Evolutionary conservation across 1,284 basidiomycete genomes (phyloP).

Genomic region (Phylloboletellus chloephorus): DNA sequence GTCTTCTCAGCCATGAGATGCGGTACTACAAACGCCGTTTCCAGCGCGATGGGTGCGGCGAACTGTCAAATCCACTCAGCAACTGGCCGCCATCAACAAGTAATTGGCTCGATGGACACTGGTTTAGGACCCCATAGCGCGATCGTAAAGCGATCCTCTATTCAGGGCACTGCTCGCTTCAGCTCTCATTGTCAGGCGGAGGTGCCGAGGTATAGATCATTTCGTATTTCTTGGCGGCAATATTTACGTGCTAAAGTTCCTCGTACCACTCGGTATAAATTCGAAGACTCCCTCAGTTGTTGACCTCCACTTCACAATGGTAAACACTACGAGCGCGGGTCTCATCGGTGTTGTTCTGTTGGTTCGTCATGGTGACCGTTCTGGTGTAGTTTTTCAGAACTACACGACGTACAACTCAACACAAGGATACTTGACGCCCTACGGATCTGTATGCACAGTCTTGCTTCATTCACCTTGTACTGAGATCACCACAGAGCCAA

Average conservation of each 20-base stretch:
- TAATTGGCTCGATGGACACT: not conserved
- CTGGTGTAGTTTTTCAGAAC: constrained; percentile 33
- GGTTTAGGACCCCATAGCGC: not conserved
- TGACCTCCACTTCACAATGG: constrained; percentile 15
- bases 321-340: constrained; percentile 25
- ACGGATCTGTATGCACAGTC: constrained; percentile 35
- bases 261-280: constrained; percentile 15
- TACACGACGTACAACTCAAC: constrained; percentile 36
- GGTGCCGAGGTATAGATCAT: not conserved
- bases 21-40: no score
- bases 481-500: constrained; percentile 24
- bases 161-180: not conserved
- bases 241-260: not conserved
- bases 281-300: not conserved
- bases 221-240: not conserved
- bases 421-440: constrained; percentile 42
- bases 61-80: no score
- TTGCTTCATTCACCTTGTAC: not conserved
- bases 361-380: constrained; percentile 44
- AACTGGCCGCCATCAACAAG: no score
- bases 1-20: no score
- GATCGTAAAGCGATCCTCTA: not conserved
- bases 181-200: constrained; percentile 1
- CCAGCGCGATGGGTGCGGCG: no score
- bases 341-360: constrained; percentile 35